These are phyloP conservation scores for Aspergillus asperescens DNA, from an alignment of 495 filamentous ascomycete species.

Conservation along the genomic window DNA sequence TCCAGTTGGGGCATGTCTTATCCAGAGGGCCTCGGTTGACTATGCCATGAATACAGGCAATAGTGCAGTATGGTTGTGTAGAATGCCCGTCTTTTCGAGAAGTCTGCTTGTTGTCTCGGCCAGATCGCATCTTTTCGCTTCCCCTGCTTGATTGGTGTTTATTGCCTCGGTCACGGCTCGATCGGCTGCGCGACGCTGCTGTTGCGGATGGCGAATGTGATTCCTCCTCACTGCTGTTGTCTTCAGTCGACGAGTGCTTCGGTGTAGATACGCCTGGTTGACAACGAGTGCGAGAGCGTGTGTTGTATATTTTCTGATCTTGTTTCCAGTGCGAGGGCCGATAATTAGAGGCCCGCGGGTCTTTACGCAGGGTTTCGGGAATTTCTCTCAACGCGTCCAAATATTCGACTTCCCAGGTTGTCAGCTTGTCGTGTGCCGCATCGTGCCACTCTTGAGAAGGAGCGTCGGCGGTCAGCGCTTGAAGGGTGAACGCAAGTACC, in stretches of 20 bases:
- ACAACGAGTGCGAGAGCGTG: conserved; percentile 22
- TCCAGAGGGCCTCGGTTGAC: conserved; percentile 21
- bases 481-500: conserved; percentile 45
- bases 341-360: conserved; percentile 24
- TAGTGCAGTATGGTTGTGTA: conserved; percentile 25
- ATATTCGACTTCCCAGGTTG: conserved; percentile 28
- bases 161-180: conserved; percentile 12
- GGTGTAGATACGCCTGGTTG: conserved; percentile 47
- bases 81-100: conserved; percentile 9
- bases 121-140: conserved; percentile 1
- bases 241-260: conserved; percentile 19
- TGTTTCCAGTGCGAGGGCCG: conserved; percentile 25
- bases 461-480: conserved; percentile 31
- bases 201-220: conserved; percentile 19
- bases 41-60: conserved; percentile 24
- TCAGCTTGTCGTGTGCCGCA: conserved; percentile 21
- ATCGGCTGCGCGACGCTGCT: conserved; percentile 19
- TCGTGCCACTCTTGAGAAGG: conserved; percentile 38
- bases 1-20: conserved; percentile 24
- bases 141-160: conserved; percentile 8
- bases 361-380: conserved; percentile 25
- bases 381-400: conserved; percentile 24
- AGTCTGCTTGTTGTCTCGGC: conserved; percentile 14
- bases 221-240: conserved; percentile 23
- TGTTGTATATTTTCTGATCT: conserved; percentile 25